Percentiles rank a stretch among this genome's conserved stretches.
These are phyloP conservation scores for Evansstolkia leycettana DNA, from an alignment of 495 filamentous ascomycete genomes.

Conservation along the genomic window DNA sequence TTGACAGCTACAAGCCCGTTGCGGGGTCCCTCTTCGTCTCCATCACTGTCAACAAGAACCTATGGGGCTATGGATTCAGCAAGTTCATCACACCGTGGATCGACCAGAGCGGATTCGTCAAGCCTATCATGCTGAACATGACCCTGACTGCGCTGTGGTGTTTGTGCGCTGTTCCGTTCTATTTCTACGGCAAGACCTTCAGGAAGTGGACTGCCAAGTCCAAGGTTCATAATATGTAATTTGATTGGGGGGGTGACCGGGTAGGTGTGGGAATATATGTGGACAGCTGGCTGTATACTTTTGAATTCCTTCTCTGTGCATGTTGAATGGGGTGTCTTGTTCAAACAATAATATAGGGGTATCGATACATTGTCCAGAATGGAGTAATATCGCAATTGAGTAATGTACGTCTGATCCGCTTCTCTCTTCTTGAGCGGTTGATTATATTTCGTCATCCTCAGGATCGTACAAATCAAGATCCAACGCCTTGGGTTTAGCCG, in stretches of 20 bases:
- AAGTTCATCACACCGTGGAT: constrained; percentile 35
- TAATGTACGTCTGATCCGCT: too few species aligned
- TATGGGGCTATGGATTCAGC: constrained; percentile 41
- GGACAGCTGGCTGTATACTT: too few species aligned
- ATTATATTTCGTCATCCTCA: constrained; percentile 37
- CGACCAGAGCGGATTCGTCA: constrained; percentile 21
- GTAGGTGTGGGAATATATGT: too few species aligned
- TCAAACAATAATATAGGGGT: too few species aligned
- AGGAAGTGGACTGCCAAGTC: constrained; percentile 41
- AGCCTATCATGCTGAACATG: constrained; percentile 43
- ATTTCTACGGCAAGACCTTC: constrained; percentile 44
- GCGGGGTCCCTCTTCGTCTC: constrained; percentile 47
- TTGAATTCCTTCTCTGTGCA: too few species aligned
- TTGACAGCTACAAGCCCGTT: constrained; percentile 53
- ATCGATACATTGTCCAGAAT: too few species aligned
- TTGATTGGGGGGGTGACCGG: too few species aligned
- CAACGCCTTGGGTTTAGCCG: constrained; percentile 24
- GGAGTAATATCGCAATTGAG: too few species aligned
- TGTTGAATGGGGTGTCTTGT: too few species aligned
- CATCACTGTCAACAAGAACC: constrained; percentile 51
- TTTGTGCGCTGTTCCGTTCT: constrained; percentile 41
- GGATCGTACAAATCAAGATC: constrained; percentile 36
- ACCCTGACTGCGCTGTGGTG: constrained; percentile 38
- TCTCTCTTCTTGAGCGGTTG: too few species aligned
- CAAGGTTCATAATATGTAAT: constrained; percentile 40